Evolutionary conservation across 2,329 filamentous ascomycete species (phyloP).

Genomic region (Verruconis gallopava): DNA sequence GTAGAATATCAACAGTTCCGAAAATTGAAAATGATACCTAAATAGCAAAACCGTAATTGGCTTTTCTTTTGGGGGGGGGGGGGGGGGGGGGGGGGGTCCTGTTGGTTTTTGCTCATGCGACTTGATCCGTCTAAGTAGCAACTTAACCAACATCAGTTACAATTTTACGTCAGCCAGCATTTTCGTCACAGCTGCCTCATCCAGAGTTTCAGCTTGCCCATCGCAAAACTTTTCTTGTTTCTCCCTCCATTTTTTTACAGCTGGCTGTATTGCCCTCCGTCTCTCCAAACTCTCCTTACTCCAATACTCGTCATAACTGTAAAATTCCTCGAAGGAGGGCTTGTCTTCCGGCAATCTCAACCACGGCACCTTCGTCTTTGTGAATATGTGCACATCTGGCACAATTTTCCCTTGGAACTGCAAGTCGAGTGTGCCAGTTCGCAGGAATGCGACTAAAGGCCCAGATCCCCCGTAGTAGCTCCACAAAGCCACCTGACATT

Average conservation of each 20-base stretch:
- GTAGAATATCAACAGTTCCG: too few relatives aligned
- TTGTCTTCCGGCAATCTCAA: not conserved
- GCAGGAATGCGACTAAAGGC: slow-evolving; percentile 25
- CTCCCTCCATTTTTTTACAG: not conserved
- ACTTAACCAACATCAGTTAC: too few relatives aligned
- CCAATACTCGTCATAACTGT: not conserved
- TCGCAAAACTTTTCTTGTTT: not conserved
- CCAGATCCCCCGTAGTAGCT: slow-evolving; percentile 27
- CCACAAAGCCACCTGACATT: slow-evolving; percentile 30
- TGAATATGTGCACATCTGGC: slow-evolving; percentile 33
- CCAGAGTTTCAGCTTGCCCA: not conserved
- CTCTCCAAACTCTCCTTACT: slow-evolving; percentile 2
- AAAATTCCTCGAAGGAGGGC: not conserved
- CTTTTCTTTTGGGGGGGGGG: too few relatives aligned
- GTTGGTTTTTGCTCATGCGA: too few relatives aligned
- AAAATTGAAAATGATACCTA: too few relatives aligned
- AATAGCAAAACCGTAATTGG: too few relatives aligned
- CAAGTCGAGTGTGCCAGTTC: slow-evolving; percentile 33
- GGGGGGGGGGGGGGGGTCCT: too few relatives aligned
- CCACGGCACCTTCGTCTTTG: not conserved
- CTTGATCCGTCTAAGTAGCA: too few relatives aligned
- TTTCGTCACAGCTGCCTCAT: too few relatives aligned
- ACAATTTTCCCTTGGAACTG: slow-evolving; percentile 21
- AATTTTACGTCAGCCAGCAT: too few relatives aligned
- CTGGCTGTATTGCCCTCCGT: not conserved